Evolutionary conservation across 139 green algal species (phyloP).

Genomic region (Asterochloris erici): DNA sequence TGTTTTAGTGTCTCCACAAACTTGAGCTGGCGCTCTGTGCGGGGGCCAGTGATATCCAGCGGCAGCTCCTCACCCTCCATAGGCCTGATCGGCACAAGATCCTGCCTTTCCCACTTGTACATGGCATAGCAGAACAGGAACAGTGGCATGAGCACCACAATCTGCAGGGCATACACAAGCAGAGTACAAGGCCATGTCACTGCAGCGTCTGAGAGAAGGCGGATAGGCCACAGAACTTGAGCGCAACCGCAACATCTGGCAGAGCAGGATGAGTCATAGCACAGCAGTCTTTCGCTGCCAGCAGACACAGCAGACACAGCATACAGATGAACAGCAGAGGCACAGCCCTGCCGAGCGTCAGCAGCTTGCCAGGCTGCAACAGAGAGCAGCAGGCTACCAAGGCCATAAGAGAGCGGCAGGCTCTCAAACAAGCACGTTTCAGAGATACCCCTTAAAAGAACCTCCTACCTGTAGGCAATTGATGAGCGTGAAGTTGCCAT

Average conservation of each 20-base stretch:
- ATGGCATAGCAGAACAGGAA: slow-evolving; percentile 37
- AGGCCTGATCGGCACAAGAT: slow-evolving; percentile 52
- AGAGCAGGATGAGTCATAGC: too few species aligned
- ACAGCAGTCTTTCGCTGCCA: too few species aligned
- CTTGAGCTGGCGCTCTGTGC: slow-evolving; percentile 15
- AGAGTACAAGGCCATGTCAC: too few species aligned
- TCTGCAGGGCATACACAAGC: slow-evolving; percentile 7
- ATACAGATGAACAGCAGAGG: too few species aligned
- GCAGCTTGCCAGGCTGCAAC: too few species aligned
- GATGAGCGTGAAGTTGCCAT: slow-evolving; percentile 51
- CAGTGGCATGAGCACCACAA: slow-evolving; percentile 24
- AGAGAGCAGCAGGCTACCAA: too few species aligned
- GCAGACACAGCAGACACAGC: too few species aligned
- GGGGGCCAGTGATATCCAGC: slow-evolving; percentile 17
- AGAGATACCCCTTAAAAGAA: not conserved
- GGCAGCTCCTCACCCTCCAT: slow-evolving; percentile 31
- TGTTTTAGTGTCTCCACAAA: slow-evolving; percentile 25
- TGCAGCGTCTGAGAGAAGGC: too few species aligned
- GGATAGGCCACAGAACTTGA: too few species aligned
- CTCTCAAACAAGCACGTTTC: too few species aligned
- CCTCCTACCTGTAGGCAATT: slow-evolving; percentile 38
- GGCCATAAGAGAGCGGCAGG: not conserved
- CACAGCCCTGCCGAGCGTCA: too few species aligned
- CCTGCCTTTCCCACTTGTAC: slow-evolving; percentile 38
- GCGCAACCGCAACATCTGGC: too few species aligned